Percentiles rank a stretch among this genome's conserved stretches.
phyloP scores from a whole-genome alignment of 768 basidiomycete species.

The Lepiota subincarnata region DNA sequence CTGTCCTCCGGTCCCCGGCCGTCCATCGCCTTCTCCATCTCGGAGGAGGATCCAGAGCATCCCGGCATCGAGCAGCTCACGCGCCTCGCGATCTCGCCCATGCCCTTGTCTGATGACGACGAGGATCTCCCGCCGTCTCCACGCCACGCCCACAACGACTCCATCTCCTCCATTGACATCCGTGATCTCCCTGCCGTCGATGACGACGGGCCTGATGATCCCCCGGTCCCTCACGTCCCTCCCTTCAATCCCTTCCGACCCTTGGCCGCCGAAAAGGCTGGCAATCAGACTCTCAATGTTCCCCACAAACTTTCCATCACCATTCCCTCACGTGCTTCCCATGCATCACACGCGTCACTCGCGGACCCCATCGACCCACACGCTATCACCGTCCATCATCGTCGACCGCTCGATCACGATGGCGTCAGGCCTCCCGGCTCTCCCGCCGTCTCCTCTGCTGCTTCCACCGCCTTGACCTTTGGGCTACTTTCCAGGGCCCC shows the following conservation, averaged over 20 bases:
- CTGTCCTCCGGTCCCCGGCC: conserved; percentile 16
- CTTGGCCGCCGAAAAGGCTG: conserved; percentile 13
- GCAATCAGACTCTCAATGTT: conserved; percentile 10
- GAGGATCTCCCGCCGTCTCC: conserved; percentile 21
- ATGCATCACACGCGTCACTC: conserved; percentile 22
- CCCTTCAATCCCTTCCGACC: conserved; percentile 4
- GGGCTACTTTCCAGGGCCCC: too few species aligned
- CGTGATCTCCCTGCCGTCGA: conserved; percentile 23
- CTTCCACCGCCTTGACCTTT: neutral
- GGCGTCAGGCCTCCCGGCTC: conserved; percentile 2
- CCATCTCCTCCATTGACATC: conserved; percentile 35
- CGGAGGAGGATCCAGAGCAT: conserved; percentile 14
- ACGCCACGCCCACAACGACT: conserved; percentile 27
- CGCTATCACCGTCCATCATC: neutral
- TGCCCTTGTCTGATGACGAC: conserved; percentile 25
- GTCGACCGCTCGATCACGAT: conserved; percentile 9
- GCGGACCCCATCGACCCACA: conserved; percentile 29
- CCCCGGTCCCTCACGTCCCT: neutral
- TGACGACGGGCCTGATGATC: conserved; percentile 10
- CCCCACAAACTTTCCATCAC: conserved; percentile 6
- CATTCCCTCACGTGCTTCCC: conserved; percentile 13
- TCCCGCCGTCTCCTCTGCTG: neutral
- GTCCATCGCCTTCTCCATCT: conserved; percentile 26
- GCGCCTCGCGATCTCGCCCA: conserved; percentile 21
- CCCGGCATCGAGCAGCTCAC: conserved; percentile 15